phyloP scores from a whole-genome alignment of 352 stramenopile species.

The Bremia lactucae region DNA sequence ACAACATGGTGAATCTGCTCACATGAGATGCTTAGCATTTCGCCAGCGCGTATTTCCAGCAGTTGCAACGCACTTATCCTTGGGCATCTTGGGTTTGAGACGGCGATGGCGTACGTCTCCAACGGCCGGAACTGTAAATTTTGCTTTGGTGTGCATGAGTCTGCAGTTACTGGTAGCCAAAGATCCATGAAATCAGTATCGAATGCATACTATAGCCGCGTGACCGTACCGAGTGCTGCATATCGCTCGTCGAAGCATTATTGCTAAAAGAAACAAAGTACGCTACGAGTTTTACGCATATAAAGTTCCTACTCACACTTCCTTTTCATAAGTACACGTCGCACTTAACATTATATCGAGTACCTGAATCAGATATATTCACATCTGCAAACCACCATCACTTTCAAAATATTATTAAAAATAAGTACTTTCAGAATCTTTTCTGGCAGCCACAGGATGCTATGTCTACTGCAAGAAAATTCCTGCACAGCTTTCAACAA shows the following conservation, averaged over 20 bases:
- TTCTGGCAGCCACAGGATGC: no score
- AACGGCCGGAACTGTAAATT: slow-evolving; percentile 31
- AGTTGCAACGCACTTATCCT: slow-evolving; percentile 32
- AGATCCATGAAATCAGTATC: background rate
- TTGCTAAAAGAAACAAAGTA: slow-evolving; percentile 6
- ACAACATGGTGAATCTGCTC: slow-evolving; percentile 40
- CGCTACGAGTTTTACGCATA: no score
- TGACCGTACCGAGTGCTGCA: slow-evolving; percentile 13
- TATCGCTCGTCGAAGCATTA: slow-evolving; percentile 14
- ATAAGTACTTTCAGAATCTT: no score
- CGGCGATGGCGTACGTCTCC: slow-evolving; percentile 15
- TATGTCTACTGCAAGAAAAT: no score
- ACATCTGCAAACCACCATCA: no score
- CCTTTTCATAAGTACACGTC: no score
- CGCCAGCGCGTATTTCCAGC: background rate
- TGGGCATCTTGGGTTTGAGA: slow-evolving; percentile 39
- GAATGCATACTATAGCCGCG: background rate
- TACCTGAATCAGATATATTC: no score
- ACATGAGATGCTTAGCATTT: background rate
- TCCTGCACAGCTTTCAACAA: no score
- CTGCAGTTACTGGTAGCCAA: slow-evolving; percentile 4
- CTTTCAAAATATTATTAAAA: no score
- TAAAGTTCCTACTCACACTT: no score
- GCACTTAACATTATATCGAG: no score
- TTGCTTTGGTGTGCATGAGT: slow-evolving; percentile 14